phyloP scores from a whole-genome alignment of 257 asterid genomes.

The Agastache rugosa region DNA sequence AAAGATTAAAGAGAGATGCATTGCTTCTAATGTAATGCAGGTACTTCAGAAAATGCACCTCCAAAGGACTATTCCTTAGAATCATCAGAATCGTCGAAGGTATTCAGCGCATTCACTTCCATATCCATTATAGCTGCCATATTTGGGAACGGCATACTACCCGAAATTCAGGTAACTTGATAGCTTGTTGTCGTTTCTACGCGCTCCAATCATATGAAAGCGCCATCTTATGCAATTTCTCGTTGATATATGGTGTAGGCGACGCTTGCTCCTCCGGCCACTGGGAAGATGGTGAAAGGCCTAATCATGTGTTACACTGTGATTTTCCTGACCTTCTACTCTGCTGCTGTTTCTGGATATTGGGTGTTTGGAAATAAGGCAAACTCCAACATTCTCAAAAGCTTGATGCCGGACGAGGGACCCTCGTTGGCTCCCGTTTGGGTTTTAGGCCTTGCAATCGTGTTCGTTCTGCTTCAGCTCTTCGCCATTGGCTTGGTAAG shows the following conservation, averaged over 20 bases:
- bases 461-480: slow-evolving; percentile 76
- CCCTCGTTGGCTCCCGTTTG: slow-evolving; percentile 79
- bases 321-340: slow-evolving; percentile 80
- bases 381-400: slow-evolving; percentile 77
- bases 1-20: background rate
- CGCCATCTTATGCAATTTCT: background rate
- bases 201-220: background rate
- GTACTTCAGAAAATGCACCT: slow-evolving; percentile 72
- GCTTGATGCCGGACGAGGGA: slow-evolving; percentile 80
- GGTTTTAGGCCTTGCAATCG: slow-evolving; percentile 69
- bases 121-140: slow-evolving; percentile 95
- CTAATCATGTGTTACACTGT: slow-evolving; percentile 91
- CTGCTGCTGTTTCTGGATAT: slow-evolving; percentile 89
- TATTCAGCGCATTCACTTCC: slow-evolving; percentile 82
- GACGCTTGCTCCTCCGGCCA: slow-evolving; percentile 93
- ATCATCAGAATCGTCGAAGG: slow-evolving; percentile 58
- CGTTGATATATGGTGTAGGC: slow-evolving; percentile 49
- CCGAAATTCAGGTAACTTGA: slow-evolving; percentile 81
- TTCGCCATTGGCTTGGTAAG: slow-evolving; percentile 88
- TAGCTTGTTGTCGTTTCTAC: background rate
- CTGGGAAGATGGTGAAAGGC: slow-evolving; percentile 97
- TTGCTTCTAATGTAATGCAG: slow-evolving; percentile 47
- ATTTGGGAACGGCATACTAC: slow-evolving; percentile 90
- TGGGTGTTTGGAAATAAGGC: slow-evolving; percentile 90
- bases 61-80: slow-evolving; percentile 85